These are phyloP conservation scores for Drosera spatulata DNA, from an alignment of 179 eudicot species.

Conservation along the genomic window DNA sequence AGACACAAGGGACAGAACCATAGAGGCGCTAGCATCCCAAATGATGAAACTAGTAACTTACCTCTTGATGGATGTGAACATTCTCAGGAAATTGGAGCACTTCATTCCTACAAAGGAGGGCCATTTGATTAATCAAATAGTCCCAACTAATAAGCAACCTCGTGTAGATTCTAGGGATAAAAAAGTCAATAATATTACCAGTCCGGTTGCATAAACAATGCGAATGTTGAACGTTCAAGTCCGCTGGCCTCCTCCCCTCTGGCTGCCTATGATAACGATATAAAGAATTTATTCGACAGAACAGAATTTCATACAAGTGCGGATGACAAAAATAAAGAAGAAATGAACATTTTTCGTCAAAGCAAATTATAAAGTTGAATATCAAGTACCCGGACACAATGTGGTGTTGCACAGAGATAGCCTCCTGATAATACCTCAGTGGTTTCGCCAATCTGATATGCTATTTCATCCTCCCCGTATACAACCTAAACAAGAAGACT, in stretches of 20 bases:
- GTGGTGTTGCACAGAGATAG: conserved; percentile 91
- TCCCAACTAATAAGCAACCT: neutral
- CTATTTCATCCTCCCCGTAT: conserved; percentile 86
- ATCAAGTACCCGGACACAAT: conserved; percentile 74
- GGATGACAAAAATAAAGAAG: neutral
- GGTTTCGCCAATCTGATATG: conserved; percentile 94
- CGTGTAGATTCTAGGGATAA: neutral
- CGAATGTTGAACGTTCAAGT: conserved; percentile 88
- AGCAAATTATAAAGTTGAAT: neutral
- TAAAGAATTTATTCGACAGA: neutral
- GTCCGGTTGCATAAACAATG: conserved; percentile 97
- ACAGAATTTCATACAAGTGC: neutral
- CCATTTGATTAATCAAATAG: neutral
- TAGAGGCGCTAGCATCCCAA: neutral
- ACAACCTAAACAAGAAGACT: conserved; percentile 40
- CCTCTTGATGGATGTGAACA: conserved; percentile 77
- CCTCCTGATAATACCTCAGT: conserved; percentile 92
- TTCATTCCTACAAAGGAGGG: conserved; percentile 49
- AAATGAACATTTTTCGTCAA: neutral
- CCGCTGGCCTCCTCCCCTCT: conserved; percentile 51
- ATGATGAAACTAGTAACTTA: conserved; percentile 3
- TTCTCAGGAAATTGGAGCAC: conserved; percentile 68
- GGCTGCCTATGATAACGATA: conserved; percentile 50
- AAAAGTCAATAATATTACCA: conserved; percentile 38
- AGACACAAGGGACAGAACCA: neutral